A percentile compares a stretch with the other conserved stretches of the same genome.
These are phyloP conservation scores for Discostella pseudostelligera DNA, from an alignment of 108 stramenopile genomes.

Conservation along the genomic window DNA sequence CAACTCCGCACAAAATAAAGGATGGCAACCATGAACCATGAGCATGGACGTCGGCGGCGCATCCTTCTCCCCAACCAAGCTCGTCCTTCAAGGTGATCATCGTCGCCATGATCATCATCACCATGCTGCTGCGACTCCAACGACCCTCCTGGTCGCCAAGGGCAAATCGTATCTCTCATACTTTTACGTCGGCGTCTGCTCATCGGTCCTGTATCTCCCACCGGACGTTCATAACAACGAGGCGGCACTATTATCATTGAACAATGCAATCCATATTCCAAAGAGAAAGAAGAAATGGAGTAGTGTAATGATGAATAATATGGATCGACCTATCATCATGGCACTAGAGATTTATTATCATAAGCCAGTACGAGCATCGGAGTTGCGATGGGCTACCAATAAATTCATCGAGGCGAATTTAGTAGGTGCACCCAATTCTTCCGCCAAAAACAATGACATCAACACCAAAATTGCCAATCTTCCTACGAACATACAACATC, in stretches of 20 bases:
- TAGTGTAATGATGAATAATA: too few relatives aligned
- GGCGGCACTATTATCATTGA: not conserved
- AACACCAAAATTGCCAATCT: not conserved
- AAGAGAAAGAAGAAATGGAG: too few relatives aligned
- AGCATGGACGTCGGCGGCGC: slow-evolving; percentile 2
- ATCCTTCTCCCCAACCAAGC: slow-evolving; percentile 9
- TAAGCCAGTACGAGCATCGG: slow-evolving; percentile 29
- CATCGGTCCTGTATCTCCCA: slow-evolving; percentile 34
- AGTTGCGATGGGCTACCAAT: slow-evolving; percentile 34
- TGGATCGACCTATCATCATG: not conserved
- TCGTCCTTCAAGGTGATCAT: not conserved
- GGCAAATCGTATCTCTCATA: slow-evolving; percentile 36
- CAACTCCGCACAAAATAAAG: too few relatives aligned
- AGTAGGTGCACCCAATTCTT: too few relatives aligned
- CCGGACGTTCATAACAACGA: slow-evolving; percentile 9
- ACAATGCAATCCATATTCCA: too few relatives aligned
- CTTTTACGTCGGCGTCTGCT: slow-evolving; percentile 32
- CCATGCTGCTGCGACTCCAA: not conserved
- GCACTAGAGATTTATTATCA: slow-evolving; percentile 37
- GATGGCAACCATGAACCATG: too few relatives aligned
- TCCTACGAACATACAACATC: not conserved
- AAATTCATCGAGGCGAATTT: slow-evolving; percentile 29
- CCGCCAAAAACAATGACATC: too few relatives aligned
- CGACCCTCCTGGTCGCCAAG: slow-evolving; percentile 27
- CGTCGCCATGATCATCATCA: not conserved